Percentiles rank a stretch among this genome's conserved stretches.
phyloP scores from a whole-genome alignment of 331 rosid genomes.

The Rosa hybrid region DNA sequence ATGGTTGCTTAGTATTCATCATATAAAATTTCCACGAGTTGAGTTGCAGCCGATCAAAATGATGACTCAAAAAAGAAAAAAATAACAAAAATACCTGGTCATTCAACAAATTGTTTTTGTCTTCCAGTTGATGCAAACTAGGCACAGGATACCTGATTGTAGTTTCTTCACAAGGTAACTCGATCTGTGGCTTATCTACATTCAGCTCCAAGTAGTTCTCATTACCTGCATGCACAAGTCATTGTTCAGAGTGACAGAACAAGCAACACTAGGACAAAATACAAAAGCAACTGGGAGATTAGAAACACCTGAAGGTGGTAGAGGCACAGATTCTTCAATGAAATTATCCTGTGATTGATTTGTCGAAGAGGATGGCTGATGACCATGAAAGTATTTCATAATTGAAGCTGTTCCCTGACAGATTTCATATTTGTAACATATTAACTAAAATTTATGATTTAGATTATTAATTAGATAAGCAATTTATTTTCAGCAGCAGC shows the following conservation, averaged over 20 bases:
- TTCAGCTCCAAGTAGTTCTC: conserved; percentile 48
- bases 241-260: conserved; percentile 31
- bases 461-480: background rate
- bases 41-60: background rate
- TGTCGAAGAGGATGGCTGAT: conserved; percentile 35
- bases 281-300: conserved; percentile 27
- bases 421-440: background rate
- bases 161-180: conserved; percentile 44
- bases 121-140: conserved; percentile 52
- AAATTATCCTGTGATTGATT: conserved; percentile 40
- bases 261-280: background rate
- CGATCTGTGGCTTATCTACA: conserved; percentile 40
- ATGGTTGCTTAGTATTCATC: background rate
- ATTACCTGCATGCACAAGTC: conserved; percentile 42
- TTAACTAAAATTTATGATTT: background rate
- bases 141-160: conserved; percentile 24
- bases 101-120: conserved; percentile 29
- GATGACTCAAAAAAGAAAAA: background rate
- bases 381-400: conserved; percentile 71
- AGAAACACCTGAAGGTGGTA: conserved; percentile 60
- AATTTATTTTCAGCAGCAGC: background rate
- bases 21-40: no score
- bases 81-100: conserved; percentile 28
- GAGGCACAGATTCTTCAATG: conserved; percentile 48
- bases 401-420: conserved; percentile 81